A percentile compares a stretch with the other conserved stretches of the same genome.
These are phyloP conservation scores for Echeveria elegans DNA, from an alignment of 164 flowering plant genomes.

Conservation along the genomic window DNA sequence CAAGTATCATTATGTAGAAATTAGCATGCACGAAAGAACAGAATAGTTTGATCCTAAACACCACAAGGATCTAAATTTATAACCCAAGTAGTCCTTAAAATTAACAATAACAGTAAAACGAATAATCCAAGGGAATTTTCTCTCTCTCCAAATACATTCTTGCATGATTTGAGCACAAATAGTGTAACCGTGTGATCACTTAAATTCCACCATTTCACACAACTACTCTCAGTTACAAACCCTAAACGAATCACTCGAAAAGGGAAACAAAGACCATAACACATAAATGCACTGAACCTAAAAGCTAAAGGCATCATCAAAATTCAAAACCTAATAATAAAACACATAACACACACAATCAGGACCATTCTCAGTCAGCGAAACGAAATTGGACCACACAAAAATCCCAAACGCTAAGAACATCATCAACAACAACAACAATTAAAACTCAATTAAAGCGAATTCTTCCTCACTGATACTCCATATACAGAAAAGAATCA, in stretches of 20 bases:
- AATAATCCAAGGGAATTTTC: too few species aligned
- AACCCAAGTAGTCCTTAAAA: not conserved
- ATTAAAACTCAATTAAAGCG: too few species aligned
- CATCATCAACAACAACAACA: too few species aligned
- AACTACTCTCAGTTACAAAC: not conserved
- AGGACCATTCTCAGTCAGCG: not conserved
- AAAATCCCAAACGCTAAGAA: not conserved
- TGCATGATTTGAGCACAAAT: not conserved
- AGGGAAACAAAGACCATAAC: too few species aligned
- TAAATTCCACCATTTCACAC: too few species aligned
- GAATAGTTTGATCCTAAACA: not conserved
- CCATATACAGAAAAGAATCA: too few species aligned
- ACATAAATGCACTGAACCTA: too few species aligned
- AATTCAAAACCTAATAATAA: too few species aligned
- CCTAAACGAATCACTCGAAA: too few species aligned
- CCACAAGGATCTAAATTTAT: not conserved
- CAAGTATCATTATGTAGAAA: not conserved
- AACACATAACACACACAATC: not conserved
- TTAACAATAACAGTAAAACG: not conserved
- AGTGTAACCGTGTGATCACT: not conserved
- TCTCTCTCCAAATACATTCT: not conserved
- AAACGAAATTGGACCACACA: not conserved
- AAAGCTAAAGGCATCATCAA: too few species aligned
- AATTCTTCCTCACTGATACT: too few species aligned
- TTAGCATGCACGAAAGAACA: not conserved